Base-by-base conservation (phyloP, 176 grass and related monocot genomes). In the Areca catechu region DNA sequence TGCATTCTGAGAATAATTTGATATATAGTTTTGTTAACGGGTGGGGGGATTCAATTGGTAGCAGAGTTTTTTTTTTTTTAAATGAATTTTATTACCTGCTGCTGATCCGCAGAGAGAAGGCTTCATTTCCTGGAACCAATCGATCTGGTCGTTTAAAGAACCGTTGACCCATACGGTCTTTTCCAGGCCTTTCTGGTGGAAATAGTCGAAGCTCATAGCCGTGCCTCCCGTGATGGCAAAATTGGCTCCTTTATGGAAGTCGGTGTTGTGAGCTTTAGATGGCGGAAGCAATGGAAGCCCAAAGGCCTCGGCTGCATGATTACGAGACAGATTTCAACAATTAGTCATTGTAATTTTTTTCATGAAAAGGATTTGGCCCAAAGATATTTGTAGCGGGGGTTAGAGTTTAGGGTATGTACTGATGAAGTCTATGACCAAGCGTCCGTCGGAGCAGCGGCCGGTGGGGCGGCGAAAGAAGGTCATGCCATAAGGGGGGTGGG, bases 161-260 rank as follows among this genome's bases (percentile, higher is more conserved):
- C 81, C 90, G 0, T 85, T 89, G 80, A 89, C 85, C 90, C 90
- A 95, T 48, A 95, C 54, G 53, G 63, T 69, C 3, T 24, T 49
- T 21, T 82, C 82, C 23, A 95, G 85, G 9, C 85, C 85, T 50
- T n/a, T 62, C 15, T 72, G 73, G 51, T 61, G 75, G 61, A 95
- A 95, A 76, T 82, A 95, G 21, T 78, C 78, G 64, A 81, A 89
- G 57, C 80, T 76, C 7, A 95, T 82, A 19, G 90, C 81, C n/a
- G 89, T 95, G 37, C 85, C 89, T 47, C 84, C 85, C 21, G 89
- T 95, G 77, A 89, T 85, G 74, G 89, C 89, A 61, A 95, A 95
- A 77, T 95, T 95, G 55, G 85, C 89, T 23, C 89, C 89, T 54
- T 85, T 29, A 24, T 59, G 70, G 70, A 95, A 95, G 59, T 48